Conservation (phyloP, 176 grass and related monocot species). For the Musa troglodytarum region DNA sequence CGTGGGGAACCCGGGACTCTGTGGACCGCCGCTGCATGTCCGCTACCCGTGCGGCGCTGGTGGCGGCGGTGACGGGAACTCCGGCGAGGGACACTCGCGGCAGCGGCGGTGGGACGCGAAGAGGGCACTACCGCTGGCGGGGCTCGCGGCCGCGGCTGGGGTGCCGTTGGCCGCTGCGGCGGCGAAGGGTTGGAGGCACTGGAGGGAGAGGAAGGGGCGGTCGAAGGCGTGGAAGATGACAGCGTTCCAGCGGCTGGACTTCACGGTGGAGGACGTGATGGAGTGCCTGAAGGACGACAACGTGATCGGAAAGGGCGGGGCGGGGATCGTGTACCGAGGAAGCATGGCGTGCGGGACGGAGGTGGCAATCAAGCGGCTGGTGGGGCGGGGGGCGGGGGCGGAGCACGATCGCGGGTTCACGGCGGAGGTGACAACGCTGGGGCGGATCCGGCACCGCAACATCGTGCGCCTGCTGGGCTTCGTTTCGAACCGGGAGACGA, state of each 20-base stretch:
- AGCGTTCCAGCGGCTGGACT: conserved; percentile 72
- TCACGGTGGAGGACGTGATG: conserved; percentile 63
- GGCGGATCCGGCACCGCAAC: conserved; percentile 78
- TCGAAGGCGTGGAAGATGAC: conserved; percentile 72
- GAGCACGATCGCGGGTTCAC: conserved; percentile 64
- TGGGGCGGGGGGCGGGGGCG: conserved; percentile 35
- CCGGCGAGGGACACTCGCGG: not conserved
- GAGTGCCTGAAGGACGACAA: conserved; percentile 83
- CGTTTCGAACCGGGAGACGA: conserved; percentile 66
- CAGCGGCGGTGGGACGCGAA: conserved; percentile 20
- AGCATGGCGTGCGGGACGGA: conserved; percentile 35
- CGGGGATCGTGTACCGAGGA: conserved; percentile 81
- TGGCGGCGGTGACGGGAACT: not conserved
- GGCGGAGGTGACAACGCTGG: conserved; percentile 76
- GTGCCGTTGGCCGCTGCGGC: conserved; percentile 3
- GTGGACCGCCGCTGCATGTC: conserved; percentile 20
- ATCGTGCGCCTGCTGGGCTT: conserved; percentile 73
- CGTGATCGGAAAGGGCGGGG: conserved; percentile 90
- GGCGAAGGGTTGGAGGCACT: conserved; percentile 22
- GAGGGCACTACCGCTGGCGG: conserved; percentile 27
- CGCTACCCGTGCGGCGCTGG: not conserved
- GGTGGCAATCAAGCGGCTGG: conserved; percentile 73
- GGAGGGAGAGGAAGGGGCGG: conserved; percentile 26
- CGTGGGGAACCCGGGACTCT: conserved; percentile 50
- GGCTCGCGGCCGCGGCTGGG: not conserved